A percentile compares a stretch with the other conserved stretches of the same genome.
Conservation (phyloP, 345 rosid genomes). For the Garcia nutans region DNA sequence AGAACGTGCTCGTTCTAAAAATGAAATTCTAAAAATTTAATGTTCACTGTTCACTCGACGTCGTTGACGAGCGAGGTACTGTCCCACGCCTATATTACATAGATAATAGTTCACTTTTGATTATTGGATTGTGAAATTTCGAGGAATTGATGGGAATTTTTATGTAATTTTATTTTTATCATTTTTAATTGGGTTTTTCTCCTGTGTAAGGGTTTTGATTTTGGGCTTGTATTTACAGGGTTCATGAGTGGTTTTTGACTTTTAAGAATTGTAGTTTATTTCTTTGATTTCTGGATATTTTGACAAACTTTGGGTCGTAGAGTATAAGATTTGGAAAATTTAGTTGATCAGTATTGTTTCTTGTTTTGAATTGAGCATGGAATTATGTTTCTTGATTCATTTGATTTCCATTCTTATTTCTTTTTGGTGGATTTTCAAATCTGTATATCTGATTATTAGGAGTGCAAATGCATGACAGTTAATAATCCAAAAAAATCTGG, state of each 20-base stretch:
- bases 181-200: neutral
- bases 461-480: slow-evolving; percentile 41
- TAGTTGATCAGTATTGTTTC: neutral
- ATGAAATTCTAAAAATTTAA: too few species aligned
- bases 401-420: neutral
- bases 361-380: neutral
- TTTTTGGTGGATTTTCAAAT: neutral
- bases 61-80: slow-evolving; percentile 86
- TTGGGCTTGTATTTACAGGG: neutral
- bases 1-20: too few species aligned
- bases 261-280: neutral
- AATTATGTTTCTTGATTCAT: neutral
- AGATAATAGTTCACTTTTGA: neutral
- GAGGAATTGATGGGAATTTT: neutral
- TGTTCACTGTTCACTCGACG: slow-evolving; percentile 95
- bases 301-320: neutral
- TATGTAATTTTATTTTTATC: neutral
- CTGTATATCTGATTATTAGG: slow-evolving; percentile 5
- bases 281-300: neutral
- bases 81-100: too few species aligned
- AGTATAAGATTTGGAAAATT: neutral
- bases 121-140: neutral
- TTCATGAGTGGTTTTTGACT: too few species aligned
- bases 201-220: neutral
- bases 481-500: slow-evolving; percentile 91